Percentiles rank a stretch among this genome's conserved stretches.
These are phyloP conservation scores for Neurospora sp. DNA, from an alignment of 495 filamentous ascomycete genomes.

Conservation along the genomic window DNA sequence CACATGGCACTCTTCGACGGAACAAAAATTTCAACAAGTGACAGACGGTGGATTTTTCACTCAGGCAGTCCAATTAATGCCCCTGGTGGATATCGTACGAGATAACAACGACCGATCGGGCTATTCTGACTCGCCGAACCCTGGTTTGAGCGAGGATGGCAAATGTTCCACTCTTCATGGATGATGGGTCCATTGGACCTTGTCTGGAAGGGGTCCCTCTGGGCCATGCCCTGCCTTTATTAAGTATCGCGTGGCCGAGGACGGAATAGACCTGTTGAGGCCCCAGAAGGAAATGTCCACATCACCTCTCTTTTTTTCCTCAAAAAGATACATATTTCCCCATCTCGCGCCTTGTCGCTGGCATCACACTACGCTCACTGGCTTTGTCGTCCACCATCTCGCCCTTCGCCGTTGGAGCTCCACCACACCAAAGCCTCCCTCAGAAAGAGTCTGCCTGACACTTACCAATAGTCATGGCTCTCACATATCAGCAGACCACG, in stretches of 20 bases:
- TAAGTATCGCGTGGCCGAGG: not conserved
- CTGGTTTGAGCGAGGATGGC: not conserved
- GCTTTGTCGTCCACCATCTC: not conserved
- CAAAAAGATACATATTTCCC: not conserved
- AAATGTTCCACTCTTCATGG: not conserved
- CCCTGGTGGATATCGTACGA: conserved; percentile 10
- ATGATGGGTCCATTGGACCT: not conserved
- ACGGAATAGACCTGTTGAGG: not conserved
- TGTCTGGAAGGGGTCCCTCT: not conserved
- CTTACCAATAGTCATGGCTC: conserved; percentile 23
- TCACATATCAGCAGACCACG: conserved; percentile 31
- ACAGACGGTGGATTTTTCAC: conserved; percentile 1
- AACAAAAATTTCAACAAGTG: not conserved
- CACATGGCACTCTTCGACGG: conserved; percentile 8
- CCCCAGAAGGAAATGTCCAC: not conserved
- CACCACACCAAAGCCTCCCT: not conserved
- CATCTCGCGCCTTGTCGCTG: not conserved
- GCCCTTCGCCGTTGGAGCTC: not conserved
- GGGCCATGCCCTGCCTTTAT: not conserved
- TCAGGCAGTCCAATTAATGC: conserved; percentile 1
- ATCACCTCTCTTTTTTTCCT: not conserved
- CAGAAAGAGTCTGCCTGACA: not conserved
- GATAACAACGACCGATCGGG: conserved; percentile 1
- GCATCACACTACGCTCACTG: not conserved
- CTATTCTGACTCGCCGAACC: conserved; percentile 7